These are phyloP conservation scores for Solanum habrochaites DNA, from an alignment of 257 asterid genomes.

Conservation along the genomic window DNA sequence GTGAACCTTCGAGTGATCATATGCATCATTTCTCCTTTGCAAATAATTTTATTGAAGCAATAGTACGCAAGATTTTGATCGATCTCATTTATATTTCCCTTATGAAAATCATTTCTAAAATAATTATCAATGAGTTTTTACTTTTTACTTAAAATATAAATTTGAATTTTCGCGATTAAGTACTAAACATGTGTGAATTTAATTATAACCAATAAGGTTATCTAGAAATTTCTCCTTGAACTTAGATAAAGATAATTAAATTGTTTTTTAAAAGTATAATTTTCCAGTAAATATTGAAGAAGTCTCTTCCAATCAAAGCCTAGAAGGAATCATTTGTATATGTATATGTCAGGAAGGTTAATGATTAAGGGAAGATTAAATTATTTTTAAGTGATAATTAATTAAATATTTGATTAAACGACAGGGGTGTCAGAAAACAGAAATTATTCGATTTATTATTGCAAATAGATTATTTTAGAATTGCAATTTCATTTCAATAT, in stretches of 20 bases:
- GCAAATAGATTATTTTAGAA: neutral
- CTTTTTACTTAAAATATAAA: neutral
- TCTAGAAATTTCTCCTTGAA: neutral
- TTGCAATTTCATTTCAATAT: neutral
- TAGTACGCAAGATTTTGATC: neutral
- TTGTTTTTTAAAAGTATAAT: neutral
- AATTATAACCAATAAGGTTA: neutral
- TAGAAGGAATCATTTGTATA: slow-evolving; percentile 18
- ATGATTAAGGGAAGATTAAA: slow-evolving; percentile 15
- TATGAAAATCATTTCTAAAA: neutral
- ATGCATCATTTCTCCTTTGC: neutral
- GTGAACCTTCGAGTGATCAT: neutral
- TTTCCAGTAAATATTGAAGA: neutral
- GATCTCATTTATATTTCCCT: neutral
- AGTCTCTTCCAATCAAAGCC: slow-evolving; percentile 26
- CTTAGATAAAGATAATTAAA: neutral
- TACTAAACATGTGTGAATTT: neutral
- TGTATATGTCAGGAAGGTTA: slow-evolving; percentile 7
- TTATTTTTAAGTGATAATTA: neutral
- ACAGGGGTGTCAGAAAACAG: slow-evolving; percentile 45
- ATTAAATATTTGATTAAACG: slow-evolving; percentile 11
- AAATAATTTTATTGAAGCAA: neutral
- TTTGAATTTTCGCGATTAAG: neutral
- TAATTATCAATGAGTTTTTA: neutral
- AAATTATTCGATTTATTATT: slow-evolving; percentile 10